These are phyloP conservation scores for Monascus ruber DNA, from an alignment of 2,329 filamentous ascomycete genomes.

Conservation along the genomic window DNA sequence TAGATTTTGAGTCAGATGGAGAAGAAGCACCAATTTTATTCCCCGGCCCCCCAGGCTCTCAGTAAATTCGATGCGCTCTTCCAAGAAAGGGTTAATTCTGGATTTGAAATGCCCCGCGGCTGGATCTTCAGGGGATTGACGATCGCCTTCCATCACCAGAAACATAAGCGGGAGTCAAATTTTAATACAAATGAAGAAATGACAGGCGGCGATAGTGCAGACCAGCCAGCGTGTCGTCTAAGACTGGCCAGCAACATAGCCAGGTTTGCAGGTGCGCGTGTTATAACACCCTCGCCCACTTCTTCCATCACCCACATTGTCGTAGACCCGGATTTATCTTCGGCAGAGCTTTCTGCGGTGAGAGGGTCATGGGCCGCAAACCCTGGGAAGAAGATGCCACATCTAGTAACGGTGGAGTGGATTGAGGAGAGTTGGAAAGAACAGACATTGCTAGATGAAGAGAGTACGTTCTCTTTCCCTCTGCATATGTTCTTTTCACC, in stretches of 20 bases:
- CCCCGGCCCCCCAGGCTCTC: conserved; percentile 40
- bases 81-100: conserved; percentile 31
- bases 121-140: conserved; percentile 40
- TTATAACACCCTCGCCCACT: conserved; percentile 43
- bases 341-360: conserved; percentile 32
- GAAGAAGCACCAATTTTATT: conserved; percentile 15
- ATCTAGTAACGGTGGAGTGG: conserved; percentile 62
- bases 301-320: conserved; percentile 60
- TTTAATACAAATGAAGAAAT: background rate
- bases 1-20: conserved; percentile 34
- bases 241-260: conserved; percentile 47
- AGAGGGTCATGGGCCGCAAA: conserved; percentile 16
- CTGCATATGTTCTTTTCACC: background rate
- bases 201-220: background rate
- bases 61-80: conserved; percentile 46
- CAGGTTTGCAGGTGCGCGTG: conserved; percentile 56
- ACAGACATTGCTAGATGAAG: conserved; percentile 68
- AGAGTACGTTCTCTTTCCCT: conserved; percentile 30
- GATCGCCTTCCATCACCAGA: conserved; percentile 30
- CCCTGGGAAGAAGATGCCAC: conserved; percentile 44
- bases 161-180: background rate
- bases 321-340: conserved; percentile 39
- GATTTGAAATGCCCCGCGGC: conserved; percentile 24
- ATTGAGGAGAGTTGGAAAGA: conserved; percentile 70
- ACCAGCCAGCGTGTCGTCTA: conserved; percentile 14